Evolutionary conservation across 2,329 filamentous ascomycete genomes (phyloP), one percentile per base, ranked within the genome.

Genomic region (Fusarium kyushuense): DNA sequence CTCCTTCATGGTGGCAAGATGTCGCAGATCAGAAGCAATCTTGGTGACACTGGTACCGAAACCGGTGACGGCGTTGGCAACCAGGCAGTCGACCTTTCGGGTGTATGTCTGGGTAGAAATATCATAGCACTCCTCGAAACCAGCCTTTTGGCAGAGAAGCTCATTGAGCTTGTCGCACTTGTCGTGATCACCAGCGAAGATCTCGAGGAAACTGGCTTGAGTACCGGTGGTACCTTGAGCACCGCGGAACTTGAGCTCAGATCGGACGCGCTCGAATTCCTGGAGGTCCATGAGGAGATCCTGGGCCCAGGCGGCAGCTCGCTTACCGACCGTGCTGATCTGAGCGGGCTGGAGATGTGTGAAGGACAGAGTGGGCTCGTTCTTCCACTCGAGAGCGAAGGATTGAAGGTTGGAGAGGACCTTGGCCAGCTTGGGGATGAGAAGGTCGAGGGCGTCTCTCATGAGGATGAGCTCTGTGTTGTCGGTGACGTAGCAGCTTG

Each of bases 51-150:
- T 93, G n/a, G 92, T 86, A 30, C 92, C 94, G 47, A 97, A 89
- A 2, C 89, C 92, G 30, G 87, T 85, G 21, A 97, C 82, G 8
- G 92, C 92, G 75, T 96, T 94, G 72, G 90, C 86, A 16, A 97
- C 84, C 55, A 58, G 25, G 38, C 92, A 84, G 76, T 97, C 94
- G 53, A 97, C 90, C 81, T 96, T 95, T 64, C 93, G 87, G 7
- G 91, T 89, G 80, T 65, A 64, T 13, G 67, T 70, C 52, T 70
- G 67, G 2, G 67, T 70, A 7, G 63, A 67, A 4, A 70, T 56
- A 12, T 57, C 52, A 27, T 68, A 69, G 43, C 65, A 56, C 17
- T 51, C 57, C 17, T 59, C 54, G 0, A 59, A 60, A 1, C 42
- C 57, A 42, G 57, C 57, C 54, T 60, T 60, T 29, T 59, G 25